Base-by-base conservation (phyloP, 2,329 filamentous ascomycete species). In the Iodosphaeria phyllophila region DNA sequence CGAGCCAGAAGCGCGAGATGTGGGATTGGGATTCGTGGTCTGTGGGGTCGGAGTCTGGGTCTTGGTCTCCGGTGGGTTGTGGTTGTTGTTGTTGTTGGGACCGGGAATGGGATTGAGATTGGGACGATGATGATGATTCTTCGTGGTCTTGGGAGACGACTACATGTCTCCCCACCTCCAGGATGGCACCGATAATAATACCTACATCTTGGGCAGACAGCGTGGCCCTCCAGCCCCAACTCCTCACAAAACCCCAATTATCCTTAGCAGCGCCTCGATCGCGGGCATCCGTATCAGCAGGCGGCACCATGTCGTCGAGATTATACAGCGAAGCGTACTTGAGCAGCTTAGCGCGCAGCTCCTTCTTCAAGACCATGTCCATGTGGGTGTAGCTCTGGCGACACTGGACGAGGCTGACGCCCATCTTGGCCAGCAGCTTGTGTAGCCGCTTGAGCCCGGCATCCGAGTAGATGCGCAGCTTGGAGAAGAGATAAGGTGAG, bases 391-490 rank as follows among this genome's bases (percentile, higher is more conserved):
- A 98, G 44, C 73, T 86, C 49, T 95, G 89, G 40, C 82, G 84
- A 52, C 84, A 92, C 51, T 98, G 86, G 5, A 75, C 76, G 18
- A 95, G 58, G 41, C 80, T 92, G 28, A 98, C 79, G 16, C 89
- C 89, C 86, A 98, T 98, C 50, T 95, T 98, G 21, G 89, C 89
- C 3, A 98, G 63, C 1, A 98, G 64, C 44, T 95, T 95, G 48
- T 93, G 80, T 12, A 98, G 58, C 25, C 86, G 69, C 46, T 91
- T 92, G 26, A 79, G 64, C 3, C 89, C 89, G 25, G 65, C 67
- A 32, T 95, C 89, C 31, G 74, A 91, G 86, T 89, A 98, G 23
- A 92, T 83, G 48, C 91, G 86, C 22, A 98, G 62, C 16, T 82
- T 69, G 4, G 86, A 80, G 30, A 91, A 86, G 4, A 98, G 66